phyloP scores from a whole-genome alignment of 805 yeast species.

The Lipomyces chichibuensis region DNA sequence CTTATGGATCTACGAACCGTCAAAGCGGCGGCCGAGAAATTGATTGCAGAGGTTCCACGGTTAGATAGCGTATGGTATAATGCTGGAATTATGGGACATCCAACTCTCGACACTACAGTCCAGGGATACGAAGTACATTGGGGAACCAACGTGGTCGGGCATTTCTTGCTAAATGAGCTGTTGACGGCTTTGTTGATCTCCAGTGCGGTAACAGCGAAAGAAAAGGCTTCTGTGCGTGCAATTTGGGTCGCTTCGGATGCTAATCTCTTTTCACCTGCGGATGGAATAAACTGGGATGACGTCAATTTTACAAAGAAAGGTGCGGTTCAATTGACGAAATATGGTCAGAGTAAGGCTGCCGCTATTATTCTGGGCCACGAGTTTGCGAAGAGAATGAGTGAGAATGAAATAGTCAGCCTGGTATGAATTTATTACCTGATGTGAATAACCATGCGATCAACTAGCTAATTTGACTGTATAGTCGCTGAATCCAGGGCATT shows the following conservation, averaged over 20 bases:
- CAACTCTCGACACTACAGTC: slow-evolving; percentile 40
- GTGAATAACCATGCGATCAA: not conserved
- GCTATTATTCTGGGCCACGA: slow-evolving; percentile 37
- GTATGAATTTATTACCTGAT: slow-evolving; percentile 8
- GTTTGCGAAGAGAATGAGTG: slow-evolving; percentile 17
- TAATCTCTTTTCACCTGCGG: slow-evolving; percentile 43
- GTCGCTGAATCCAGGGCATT: slow-evolving; percentile 33
- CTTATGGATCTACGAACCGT: slow-evolving; percentile 41
- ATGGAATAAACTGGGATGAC: slow-evolving; percentile 47
- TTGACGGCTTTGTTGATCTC: slow-evolving; percentile 48
- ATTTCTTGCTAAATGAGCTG: slow-evolving; percentile 49
- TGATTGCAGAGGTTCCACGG: slow-evolving; percentile 39
- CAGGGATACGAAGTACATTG: slow-evolving; percentile 54
- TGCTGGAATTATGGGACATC: slow-evolving; percentile 49
- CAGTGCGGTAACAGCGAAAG: slow-evolving; percentile 41
- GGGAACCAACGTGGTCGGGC: slow-evolving; percentile 53
- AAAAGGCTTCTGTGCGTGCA: slow-evolving; percentile 44
- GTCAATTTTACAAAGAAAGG: slow-evolving; percentile 38
- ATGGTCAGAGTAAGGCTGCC: slow-evolving; percentile 53
- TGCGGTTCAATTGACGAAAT: slow-evolving; percentile 35
- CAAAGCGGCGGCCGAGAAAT: slow-evolving; percentile 45
- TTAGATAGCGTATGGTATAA: slow-evolving; percentile 50
- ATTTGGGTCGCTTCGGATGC: slow-evolving; percentile 53
- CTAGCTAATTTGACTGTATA: not conserved
- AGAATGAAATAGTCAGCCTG: slow-evolving; percentile 23